Base-by-base conservation (phyloP, 257 asterid genomes). In the Ligustrum vulgare region DNA sequence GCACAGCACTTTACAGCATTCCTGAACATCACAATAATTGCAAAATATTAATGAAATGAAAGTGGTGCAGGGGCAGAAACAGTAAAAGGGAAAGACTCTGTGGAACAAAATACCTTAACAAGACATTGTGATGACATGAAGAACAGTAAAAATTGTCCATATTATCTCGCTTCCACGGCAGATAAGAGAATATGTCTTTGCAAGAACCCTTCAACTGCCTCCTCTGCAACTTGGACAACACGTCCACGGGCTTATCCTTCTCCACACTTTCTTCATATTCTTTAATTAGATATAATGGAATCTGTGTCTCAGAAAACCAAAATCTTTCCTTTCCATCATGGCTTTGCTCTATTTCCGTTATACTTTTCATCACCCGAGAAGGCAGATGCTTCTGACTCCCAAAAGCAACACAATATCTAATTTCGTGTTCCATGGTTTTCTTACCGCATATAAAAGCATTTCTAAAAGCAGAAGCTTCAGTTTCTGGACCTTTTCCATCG, bases 311-410 rank as follows among this genome's bases (percentile, higher is more conserved):
- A 43, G 88, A 82, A 78, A 93, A 91, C 98, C 98, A 93, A 80
- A 88, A 85, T 80, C 84, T 88, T 79, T 88, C 93, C 82, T 77
- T 84, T 56, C 87, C 96, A 65, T 83, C 89, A 71, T 73, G 81
- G 45, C 56, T 85, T 83, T 90, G 74, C 85, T 86, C 96, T 35
- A 77, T 78, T 84, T 93, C 95, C 58, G 73, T 23, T 35, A 90
- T 54, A 80, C 81, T 85, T 88, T 91, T 93, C 95, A 86, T 85
- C 45, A 93, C 89, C 62, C 94, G 97, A 8, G 96, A 91, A 22
- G 98, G 90, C 67, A 93, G 92, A 86, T 91, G 98, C 69, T 91
- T 93, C 86, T 90, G 96, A 83, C 80, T 85, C 71, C 89, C 88
- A 79, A 93, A 91, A 62, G 86, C 89, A 82, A 89, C 87, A 63